A percentile compares a stretch with the other conserved stretches of the same genome.
phyloP scores from a whole-genome alignment of 1,139 yeast species.

The Diutina neorugosa region DNA sequence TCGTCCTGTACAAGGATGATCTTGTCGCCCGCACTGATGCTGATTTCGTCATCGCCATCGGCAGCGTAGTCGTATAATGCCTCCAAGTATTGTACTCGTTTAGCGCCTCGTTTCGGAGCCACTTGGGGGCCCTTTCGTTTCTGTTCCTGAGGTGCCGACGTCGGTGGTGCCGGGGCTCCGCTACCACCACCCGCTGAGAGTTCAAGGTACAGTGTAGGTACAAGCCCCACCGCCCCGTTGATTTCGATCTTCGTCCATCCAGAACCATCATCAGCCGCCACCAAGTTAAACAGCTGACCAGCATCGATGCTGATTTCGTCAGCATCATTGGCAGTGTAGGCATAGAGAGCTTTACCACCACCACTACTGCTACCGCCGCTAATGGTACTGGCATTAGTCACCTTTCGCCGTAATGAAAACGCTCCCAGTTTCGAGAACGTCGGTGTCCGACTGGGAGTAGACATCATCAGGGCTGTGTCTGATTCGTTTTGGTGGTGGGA shows the following conservation, averaged over 20 bases:
- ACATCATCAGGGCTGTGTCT: not conserved
- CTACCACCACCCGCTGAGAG: constrained; percentile 12
- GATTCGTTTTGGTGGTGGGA: constrained; percentile 5
- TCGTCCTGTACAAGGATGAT: constrained; percentile 53
- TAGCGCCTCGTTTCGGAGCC: constrained; percentile 75
- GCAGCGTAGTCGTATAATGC: constrained; percentile 76
- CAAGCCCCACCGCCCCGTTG: constrained; percentile 53
- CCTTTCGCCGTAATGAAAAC: not conserved
- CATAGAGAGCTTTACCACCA: constrained; percentile 41
- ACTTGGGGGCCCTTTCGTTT: constrained; percentile 65
- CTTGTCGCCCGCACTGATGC: constrained; percentile 61
- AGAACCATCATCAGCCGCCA: constrained; percentile 72
- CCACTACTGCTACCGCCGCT: not conserved
- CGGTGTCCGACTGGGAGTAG: constrained; percentile 12
- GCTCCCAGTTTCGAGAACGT: constrained; percentile 6
- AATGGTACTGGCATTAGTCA: not conserved
- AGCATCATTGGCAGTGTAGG: constrained; percentile 56
- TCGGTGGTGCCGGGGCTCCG: not conserved
- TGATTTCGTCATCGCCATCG: constrained; percentile 73
- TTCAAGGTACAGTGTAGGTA: constrained; percentile 78
- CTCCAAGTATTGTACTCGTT: constrained; percentile 49
- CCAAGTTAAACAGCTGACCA: constrained; percentile 50
- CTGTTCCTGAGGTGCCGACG: constrained; percentile 7
- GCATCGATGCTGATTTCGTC: constrained; percentile 59
- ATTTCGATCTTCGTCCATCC: constrained; percentile 72